Evolutionary conservation across 352 stramenopile genomes (phyloP), one percentile per base, ranked within the genome.

Genomic region (Pythium sp.): DNA sequence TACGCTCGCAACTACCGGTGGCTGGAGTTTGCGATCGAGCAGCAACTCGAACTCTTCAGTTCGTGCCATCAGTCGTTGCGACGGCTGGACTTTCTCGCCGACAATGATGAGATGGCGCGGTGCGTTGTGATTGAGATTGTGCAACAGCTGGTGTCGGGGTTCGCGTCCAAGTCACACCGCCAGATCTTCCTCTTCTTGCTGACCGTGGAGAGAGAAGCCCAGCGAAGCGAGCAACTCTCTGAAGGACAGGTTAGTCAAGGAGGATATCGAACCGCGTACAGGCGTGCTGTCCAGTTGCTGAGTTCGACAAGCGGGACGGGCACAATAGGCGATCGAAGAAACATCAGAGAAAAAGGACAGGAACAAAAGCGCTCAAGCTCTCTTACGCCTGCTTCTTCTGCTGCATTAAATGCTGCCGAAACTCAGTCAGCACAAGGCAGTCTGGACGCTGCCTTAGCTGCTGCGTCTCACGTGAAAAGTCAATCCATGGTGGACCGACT

Each of bases 1-100:
- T 81, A 85, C 54, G 58, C 62, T 3, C 68, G 58, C 15, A 85
- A 24, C 46, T 58, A 72, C 38, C 65, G 64, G 6, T 85, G 79
- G 59, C 20, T 85, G 6, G 75, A 78, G 18, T 67, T 53, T 18
- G 43, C 60, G 0, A 38, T 73, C 11, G 54, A 59, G 26, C 58
- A 41, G 32, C 54, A 71, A 38, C 59, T 74, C 7, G 20, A 62
- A 20, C 4, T 36, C 20, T 26, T 67, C 4, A 41, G 63, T 7
- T 18, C 6, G 20, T 7, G n/a, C 26, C 36, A 58, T 12, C 22
- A 55, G 14, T 54, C 62, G 12, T 34, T 30, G 11, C 11, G 14
- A 2, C 20, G 5, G n/a, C n/a, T 66, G 0, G 56, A 65, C 5
- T 22, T 57, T n/a, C 14, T 26, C 20, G 26, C 5, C 12, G 8